Base-by-base conservation (phyloP, 371 early-diverging fungal genomes). In the Actinomortierella wolfii region DNA sequence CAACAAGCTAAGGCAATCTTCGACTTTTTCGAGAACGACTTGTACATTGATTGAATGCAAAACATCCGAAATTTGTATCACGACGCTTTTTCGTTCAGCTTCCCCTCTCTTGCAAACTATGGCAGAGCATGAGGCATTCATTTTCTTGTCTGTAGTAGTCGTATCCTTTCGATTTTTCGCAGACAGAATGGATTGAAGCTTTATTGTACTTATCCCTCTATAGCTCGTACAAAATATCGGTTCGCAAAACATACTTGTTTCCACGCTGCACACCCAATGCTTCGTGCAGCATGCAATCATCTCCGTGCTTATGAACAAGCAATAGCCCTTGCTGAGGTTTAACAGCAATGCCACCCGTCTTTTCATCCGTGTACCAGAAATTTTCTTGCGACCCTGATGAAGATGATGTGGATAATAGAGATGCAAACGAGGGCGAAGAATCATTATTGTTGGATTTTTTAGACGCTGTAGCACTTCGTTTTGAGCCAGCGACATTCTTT, bases 231-330 rank as follows among this genome's bases (percentile, higher is more conserved):
- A 88, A 61, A 1, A 92, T 80, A 76, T 92, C 93, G 26, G 89
- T 89, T 17, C 92, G 75, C 28, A 92, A 48, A 0, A 92, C 85
- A 70, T 88, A 92, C 68, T 92, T 92, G 55, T 64, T 76, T 6
- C 93, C 91, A 26, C 79, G 76, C 17, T 66, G 74, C 0, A 92
- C 88, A 50, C 81, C 82, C 61, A 80, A 76, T 0, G 83, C 90
- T 61, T 92, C 93, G 67, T 92, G 93, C 54, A 90, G 76, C 49
- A 92, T 67, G 59, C 93, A 92, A 51, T 86, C 79, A 6, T 83
- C 82, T 1, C 92, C 93, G 59, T 92, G 93, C 48, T 83, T 81
- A 78, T 92, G 93, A 17, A 92, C 79, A 54, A 92, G 69, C 40
- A 89, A 82, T 59, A 87, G 66, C 5, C 92, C 92, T 17, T 73